These are phyloP conservation scores for Huntiella abstrusa DNA, from an alignment of 2,329 filamentous ascomycete species.

Conservation along the genomic window DNA sequence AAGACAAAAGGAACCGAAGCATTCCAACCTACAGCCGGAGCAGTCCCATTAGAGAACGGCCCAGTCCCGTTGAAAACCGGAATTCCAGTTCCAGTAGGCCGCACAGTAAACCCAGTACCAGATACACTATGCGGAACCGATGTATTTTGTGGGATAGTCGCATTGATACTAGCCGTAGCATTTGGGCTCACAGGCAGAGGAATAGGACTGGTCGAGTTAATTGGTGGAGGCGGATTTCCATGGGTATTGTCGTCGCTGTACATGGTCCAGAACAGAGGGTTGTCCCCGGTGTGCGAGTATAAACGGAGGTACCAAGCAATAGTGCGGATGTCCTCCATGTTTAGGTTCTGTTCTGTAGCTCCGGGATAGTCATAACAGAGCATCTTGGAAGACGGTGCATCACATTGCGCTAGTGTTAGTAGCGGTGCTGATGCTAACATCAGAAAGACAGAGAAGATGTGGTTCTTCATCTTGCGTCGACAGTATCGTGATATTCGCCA, in stretches of 20 bases:
- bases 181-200: background rate
- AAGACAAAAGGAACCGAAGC: background rate
- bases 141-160: background rate
- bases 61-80: background rate
- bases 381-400: conserved; percentile 2
- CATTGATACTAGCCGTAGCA: background rate
- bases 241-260: conserved; percentile 6
- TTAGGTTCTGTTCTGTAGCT: conserved; percentile 6
- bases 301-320: conserved; percentile 11
- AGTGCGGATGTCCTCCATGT: conserved; percentile 9
- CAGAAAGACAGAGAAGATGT: too few species aligned
- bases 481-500: too few species aligned
- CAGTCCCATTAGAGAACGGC: background rate
- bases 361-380: conserved; percentile 11
- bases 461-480: too few species aligned
- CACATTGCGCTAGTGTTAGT: conserved; percentile 1
- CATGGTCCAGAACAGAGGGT: conserved; percentile 11
- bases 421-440: too few species aligned
- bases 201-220: conserved; percentile 4
- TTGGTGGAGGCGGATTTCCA: conserved; percentile 3
- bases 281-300: conserved; percentile 8
- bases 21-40: background rate
- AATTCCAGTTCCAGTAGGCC: background rate
- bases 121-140: conserved; percentile 1
- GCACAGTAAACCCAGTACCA: background rate